Evolutionary conservation across 2,329 filamentous ascomycete species (phyloP).

Genomic region (Ceratocystis colombiana): DNA sequence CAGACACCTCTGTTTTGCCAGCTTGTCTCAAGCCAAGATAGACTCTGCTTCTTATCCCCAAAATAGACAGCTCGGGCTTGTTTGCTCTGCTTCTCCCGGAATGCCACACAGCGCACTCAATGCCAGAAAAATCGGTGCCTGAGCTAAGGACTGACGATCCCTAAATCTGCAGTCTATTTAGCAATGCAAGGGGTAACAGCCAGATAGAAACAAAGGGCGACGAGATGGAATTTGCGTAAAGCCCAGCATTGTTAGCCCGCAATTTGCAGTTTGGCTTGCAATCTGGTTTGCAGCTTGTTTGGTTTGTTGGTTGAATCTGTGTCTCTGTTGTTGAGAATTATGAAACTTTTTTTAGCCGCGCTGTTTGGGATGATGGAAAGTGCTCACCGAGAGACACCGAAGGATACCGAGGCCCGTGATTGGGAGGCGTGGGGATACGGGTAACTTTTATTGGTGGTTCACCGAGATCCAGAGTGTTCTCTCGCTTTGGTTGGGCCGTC

Average conservation of each 20-base stretch:
- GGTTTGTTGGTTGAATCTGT: background rate
- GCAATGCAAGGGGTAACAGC: background rate
- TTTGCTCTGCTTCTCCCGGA: background rate
- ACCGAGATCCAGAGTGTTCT: no score
- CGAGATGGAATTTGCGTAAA: constrained; percentile 9
- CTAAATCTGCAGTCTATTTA: constrained; percentile 13
- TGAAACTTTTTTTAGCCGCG: constrained; percentile 14
- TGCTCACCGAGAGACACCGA: background rate
- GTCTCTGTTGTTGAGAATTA: background rate
- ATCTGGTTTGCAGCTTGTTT: no score
- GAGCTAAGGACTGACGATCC: constrained; percentile 6
- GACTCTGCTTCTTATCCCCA: background rate
- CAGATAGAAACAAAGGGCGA: background rate
- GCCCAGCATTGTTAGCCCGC: background rate
- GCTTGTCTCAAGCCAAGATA: background rate
- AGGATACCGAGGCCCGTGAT: background rate
- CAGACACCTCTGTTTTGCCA: background rate
- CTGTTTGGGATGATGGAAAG: background rate
- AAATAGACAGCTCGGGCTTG: background rate
- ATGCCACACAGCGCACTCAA: constrained; percentile 5
- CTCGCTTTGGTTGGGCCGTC: no score
- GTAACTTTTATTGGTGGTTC: no score
- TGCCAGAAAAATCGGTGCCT: constrained; percentile 11
- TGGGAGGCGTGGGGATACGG: background rate
- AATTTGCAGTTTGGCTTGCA: background rate